These are phyloP conservation scores for Boletus edulis DNA, from an alignment of 768 basidiomycete species.

Conservation along the genomic window DNA sequence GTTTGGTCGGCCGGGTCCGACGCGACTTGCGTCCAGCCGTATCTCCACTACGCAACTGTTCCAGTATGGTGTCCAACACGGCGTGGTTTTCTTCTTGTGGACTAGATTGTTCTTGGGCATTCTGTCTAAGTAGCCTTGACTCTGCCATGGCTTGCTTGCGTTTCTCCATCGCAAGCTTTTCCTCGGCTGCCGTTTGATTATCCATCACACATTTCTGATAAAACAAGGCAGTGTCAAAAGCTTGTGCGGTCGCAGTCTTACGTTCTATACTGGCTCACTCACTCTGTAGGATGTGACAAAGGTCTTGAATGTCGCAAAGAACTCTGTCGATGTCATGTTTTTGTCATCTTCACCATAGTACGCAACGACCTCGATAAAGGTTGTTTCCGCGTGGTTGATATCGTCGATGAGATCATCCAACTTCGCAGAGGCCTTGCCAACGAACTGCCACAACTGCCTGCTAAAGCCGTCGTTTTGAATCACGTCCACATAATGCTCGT, in stretches of 20 bases:
- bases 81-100: conserved; percentile 55
- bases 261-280: conserved; percentile 40
- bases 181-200: conserved; percentile 73
- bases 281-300: conserved; percentile 85
- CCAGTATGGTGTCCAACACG: conserved; percentile 68
- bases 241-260: not conserved
- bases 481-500: conserved; percentile 74
- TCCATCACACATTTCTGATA: conserved; percentile 83
- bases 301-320: conserved; percentile 96
- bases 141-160: conserved; percentile 69
- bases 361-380: conserved; percentile 79
- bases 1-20: conserved; percentile 40
- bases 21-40: conserved; percentile 56
- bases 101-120: conserved; percentile 39
- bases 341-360: conserved; percentile 96
- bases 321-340: conserved; percentile 82
- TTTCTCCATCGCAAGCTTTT: conserved; percentile 62
- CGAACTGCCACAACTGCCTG: conserved; percentile 89
- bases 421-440: conserved; percentile 69
- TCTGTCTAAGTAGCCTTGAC: conserved; percentile 53
- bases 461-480: conserved; percentile 76
- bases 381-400: conserved; percentile 80
- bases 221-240: conserved; percentile 6
- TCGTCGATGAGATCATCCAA: conserved; percentile 85
- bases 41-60: conserved; percentile 70